Conservation (phyloP, 1,284 basidiomycete species). For the Ceratobasidium sp. region DNA sequence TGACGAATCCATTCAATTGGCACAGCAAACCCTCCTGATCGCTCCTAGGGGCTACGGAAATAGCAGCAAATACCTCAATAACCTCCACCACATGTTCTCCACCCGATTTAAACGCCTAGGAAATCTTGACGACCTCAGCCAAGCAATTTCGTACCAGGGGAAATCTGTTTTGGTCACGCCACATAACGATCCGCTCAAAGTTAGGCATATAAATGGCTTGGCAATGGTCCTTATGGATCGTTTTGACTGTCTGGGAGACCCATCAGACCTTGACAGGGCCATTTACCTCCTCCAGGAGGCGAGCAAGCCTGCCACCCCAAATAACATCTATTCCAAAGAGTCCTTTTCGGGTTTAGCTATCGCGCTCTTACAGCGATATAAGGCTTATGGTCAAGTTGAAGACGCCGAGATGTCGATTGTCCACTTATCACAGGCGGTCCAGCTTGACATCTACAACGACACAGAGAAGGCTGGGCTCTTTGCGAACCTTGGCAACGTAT, state of each 20-base stretch:
- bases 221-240: background rate
- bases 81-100: background rate
- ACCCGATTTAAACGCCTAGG: background rate
- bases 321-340: no score
- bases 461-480: no score
- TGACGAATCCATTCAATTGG: background rate
- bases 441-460: no score
- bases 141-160: background rate
- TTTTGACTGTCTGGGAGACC: background rate
- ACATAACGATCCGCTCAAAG: background rate
- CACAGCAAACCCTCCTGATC: background rate
- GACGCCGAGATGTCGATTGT: background rate
- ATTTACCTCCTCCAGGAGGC: constrained; percentile 14
- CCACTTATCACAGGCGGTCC: background rate
- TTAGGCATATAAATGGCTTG: background rate
- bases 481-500: no score
- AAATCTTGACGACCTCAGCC: background rate
- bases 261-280: background rate
- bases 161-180: background rate
- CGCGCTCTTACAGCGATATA: background rate
- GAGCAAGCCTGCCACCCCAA: background rate
- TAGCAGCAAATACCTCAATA: background rate
- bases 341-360: background rate
- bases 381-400: background rate
- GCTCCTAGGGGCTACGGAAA: background rate